Percentiles rank a stretch among this genome's conserved stretches.
Evolutionary conservation across 2,329 filamentous ascomycete species (phyloP).

Genomic region (Juglanconis oblonga): DNA sequence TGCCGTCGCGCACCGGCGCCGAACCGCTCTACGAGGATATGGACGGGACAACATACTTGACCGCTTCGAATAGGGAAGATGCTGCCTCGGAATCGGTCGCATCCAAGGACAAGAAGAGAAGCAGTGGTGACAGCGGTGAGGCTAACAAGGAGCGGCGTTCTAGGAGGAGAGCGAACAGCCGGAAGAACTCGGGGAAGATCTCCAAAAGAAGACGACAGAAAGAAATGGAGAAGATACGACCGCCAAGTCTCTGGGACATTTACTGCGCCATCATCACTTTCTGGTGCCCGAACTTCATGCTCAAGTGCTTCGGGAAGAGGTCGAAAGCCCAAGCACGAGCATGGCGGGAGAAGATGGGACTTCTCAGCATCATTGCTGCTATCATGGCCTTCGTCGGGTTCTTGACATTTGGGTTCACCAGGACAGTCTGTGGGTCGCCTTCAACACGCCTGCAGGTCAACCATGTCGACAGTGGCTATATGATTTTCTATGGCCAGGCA

Average conservation of each 20-base stretch:
- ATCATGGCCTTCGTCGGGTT: slow-evolving; percentile 92
- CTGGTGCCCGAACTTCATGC: slow-evolving; percentile 83
- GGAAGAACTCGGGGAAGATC: slow-evolving; percentile 51
- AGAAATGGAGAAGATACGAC: slow-evolving; percentile 64
- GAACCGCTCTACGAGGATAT: slow-evolving; percentile 82
- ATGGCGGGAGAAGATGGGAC: slow-evolving; percentile 96
- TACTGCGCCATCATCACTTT: slow-evolving; percentile 95
- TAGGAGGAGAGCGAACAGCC: slow-evolving; percentile 36
- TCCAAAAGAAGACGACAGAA: slow-evolving; percentile 52
- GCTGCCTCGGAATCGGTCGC: slow-evolving; percentile 43
- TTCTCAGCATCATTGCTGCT: slow-evolving; percentile 87
- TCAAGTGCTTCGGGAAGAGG: slow-evolving; percentile 82
- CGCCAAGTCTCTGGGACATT: slow-evolving; percentile 88
- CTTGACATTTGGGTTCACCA: slow-evolving; percentile 93
- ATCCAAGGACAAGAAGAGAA: slow-evolving; percentile 34
- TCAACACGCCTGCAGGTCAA: slow-evolving; percentile 76
- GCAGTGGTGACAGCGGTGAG: slow-evolving; percentile 30
- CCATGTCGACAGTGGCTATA: slow-evolving; percentile 75
- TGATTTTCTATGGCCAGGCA: slow-evolving; percentile 94
- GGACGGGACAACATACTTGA: slow-evolving; percentile 59
- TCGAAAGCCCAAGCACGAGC: slow-evolving; percentile 84
- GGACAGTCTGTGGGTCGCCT: slow-evolving; percentile 75
- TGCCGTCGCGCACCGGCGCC: slow-evolving; percentile 89
- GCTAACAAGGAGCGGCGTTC: slow-evolving; percentile 35
- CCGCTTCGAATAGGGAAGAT: slow-evolving; percentile 45